Evolutionary conservation across 805 yeast species (phyloP), one percentile per base, ranked within the genome.

Genomic region (Torulaspora franciscae): DNA sequence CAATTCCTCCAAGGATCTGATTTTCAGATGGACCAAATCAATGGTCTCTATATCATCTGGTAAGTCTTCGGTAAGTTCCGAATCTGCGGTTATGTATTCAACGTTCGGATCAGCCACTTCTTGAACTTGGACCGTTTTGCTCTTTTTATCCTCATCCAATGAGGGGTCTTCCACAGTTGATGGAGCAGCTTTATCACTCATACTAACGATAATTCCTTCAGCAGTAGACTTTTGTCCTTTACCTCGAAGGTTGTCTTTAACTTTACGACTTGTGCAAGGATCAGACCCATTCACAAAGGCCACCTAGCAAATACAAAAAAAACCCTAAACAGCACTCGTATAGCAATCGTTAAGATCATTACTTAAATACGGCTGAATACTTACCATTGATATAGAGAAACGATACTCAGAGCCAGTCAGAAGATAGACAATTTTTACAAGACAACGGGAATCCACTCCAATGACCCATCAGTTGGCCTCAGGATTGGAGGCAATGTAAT

Each of bases 401-500:
- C 41, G 28, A 19, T 38, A 26, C 34, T 32, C 40, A 17, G 17
- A 38, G 24, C 24, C 41, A 29, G n/a, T 17, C 22, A 19, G 42
- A 38, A 32, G 40, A 32, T 29, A 30, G 36, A 38, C 41, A 44
- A 24, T 37, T 43, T 48, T 44, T 48, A 48, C 51, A 48, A 41
- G 51, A 48, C 25, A 30, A 36, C 24, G 29, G 17, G 37, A 14
- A 33, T 24, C n/a, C 22, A 25, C 13, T 15, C 9, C 19, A 14
- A 23, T 9, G 11, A 23, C 32, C 28, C 10, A n/a, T 41, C 35
- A 68, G 37, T 61, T 62, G 42, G 75, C 68, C 42, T 72, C 73
- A 30, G 80, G 76, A 68, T 84, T 85, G 57, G 81, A 77, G 51
- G 77, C 74, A 57, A 91, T 85, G 72, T 87, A 87, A 61, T 89